Base-by-base conservation (phyloP, 371 early-diverging fungal species). In the Lichtheimia hyalospora region DNA sequence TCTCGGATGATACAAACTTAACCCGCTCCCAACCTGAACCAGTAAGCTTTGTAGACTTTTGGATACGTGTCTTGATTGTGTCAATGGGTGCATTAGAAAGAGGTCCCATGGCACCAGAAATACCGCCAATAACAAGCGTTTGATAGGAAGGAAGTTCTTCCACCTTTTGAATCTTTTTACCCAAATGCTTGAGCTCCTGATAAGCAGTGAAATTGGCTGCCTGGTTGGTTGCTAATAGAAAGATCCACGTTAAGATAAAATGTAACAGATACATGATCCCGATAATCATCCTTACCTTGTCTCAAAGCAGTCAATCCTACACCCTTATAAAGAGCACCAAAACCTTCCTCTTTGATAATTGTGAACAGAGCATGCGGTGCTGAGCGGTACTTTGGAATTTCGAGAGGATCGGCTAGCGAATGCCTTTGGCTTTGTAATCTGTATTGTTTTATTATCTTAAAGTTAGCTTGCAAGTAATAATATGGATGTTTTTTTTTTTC, bases 141-240 rank as follows among this genome's bases (percentile, higher is more conserved):
- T 96, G 95, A 73, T 90, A 94, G 34, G 89, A 82, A 20, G 95
- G 95, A 44, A 95, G 83, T 41, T 92, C 92, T 24, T 89, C 88
- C 48, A 89, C 64, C 54, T 83, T 82, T 74, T 95, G 96, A 39
- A 92, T 67, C 13, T 74, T 71, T 50, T 75, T 70, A 2, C 82
- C 80, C 13, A 64, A 65, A 42, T 83, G 87, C 74, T 97, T 97
- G 69, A 96, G 77, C 70, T 91, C 92, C 63, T 96, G 95, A 81
- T 97, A 98, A 40, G 91, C 93, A 6, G 98, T 97, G 74, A 98
- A 98, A 84, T 98, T 98, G 66, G 94, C 97, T 40, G 97, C 98
- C 76, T 98, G 98, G 81, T 98, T 98, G 54, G 96, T 97, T 20
- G 97, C 96, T 89, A 68, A 25, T 20, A 59, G 21, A 13, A 10